Base-by-base conservation (phyloP, 2,329 filamentous ascomycete genomes). In the Cercospora janseana region DNA sequence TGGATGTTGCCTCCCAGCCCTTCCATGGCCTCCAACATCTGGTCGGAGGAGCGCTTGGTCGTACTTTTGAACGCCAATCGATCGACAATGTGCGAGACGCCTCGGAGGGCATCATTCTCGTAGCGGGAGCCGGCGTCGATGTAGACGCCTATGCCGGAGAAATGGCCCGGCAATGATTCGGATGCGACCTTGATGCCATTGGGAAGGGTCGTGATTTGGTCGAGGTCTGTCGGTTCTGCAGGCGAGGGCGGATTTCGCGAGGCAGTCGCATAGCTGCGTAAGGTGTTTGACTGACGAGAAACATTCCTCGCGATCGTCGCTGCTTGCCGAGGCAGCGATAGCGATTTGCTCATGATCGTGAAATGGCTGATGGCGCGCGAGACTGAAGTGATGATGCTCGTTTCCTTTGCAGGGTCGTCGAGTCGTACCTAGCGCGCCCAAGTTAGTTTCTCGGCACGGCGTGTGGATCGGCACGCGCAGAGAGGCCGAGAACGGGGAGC, bases 171-270 rank as follows among this genome's bases (percentile, higher is more conserved):
- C 8, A 97, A 79, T 49, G 91, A 90, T 69, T 98, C 93, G 35
- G 92, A 95, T 18, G 93, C 93, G 52, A 98, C 89, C 51, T 92
- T 88, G 59, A 98, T 75, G 66, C 93, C 93, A 79, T 98, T 98
- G 42, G 89, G 77, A 12, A 98, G 81, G 1, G 85, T 91, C 6
- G 91, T 95, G 63, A 97, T 85, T 59, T 86, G 78, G 69, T 96
- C 89, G 62, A 95, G 81, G 58, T 95, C 88, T 41, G 84, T 85
- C 10, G 89, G 88, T 66, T 97, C 91, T 82, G 88, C 60, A 34
- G 57, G 46, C 13, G 49, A 35, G 9, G 59, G 51, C 20, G 58
- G 49, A 13, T 32, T 51, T 26, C 31, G 49, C 4, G 61, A 56
- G 37, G 57, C 52, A 3, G 64, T 65, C 27, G 64, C 64, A 57